Base-by-base conservation (phyloP, 345 rosid species). In the Kandelia obovata region DNA sequence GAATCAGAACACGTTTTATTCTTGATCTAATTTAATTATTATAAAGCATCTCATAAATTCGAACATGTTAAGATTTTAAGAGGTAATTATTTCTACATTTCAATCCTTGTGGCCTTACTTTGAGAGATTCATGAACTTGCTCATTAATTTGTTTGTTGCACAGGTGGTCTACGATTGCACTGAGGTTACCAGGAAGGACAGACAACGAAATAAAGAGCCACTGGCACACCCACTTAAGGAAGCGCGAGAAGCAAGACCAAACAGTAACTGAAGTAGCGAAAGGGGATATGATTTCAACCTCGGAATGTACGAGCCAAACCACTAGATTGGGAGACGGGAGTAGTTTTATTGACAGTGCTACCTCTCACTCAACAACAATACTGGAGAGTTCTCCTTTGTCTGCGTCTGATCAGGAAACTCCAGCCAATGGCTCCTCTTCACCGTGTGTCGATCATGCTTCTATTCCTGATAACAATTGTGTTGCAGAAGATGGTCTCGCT, bases 111-210 rank as follows among this genome's bases (percentile, higher is more conserved):
- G 30, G 28, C 25, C 30, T 56, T 56, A 7, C 6, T 56, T 27
- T 56, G 30, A 21, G 30, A 43, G 49, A 11, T 27, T 8, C 59
- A 7, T 56, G 30, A 1, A 4, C 28, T 56, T 21, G 59, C 28
- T 2, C 30, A 56, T 25, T 5, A 51, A 31, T n/a, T 17, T 20
- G 21, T 46, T 23, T 52, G 11, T 31, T 46, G 23, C 23, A 23
- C 62, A 78, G 81, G 53, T 78, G 81, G 81, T 74, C 81, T 26
- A 31, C 49, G 73, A 74, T 75, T 35, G 79, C 79, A 28, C 46
- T 64, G 53, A 68, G 58, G 23, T 60, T 79, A 35, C 71, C 73
- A 0, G 78, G 73, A 62, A 75, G 82, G 66, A 66, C 81, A 61
- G 79, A 77, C 21, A 75, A 75, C 19, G 81, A 78, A 53, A 69